Base-by-base conservation (phyloP, 495 filamentous ascomycete species). In the Collariella sp. region DNA sequence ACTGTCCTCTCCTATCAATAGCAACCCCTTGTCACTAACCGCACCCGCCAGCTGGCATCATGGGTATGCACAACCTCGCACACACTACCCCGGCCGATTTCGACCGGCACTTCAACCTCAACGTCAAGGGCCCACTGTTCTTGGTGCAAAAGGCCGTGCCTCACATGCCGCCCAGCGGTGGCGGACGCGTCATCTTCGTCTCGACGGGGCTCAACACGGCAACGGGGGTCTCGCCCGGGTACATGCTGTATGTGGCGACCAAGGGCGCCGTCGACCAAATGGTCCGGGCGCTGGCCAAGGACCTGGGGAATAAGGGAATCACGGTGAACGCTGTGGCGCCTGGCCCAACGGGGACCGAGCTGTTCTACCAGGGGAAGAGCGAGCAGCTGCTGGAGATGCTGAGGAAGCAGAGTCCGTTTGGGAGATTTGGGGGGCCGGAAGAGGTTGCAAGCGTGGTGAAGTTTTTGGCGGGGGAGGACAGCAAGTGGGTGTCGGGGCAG, bases 221-320 rank as follows among this genome's bases (percentile, higher is more conserved):
- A 7, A 73, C 70, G 0, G 68, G 57, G 1, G 71, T 87, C 10
- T 67, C 71, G n/a, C 80, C 83, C 2, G 62, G 65, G 2, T 86
- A 86, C 57, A 71, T 85, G 33, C 69, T 84, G 26, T 88, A 88
- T 61, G 67, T 68, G 29, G 68, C 77, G 0, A 80, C 77, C 50
- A 88, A 88, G 59, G 85, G 83, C 46, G 82, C 85, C 5, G 76
- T 88, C 42, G 82, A 88, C 62, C 83, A 87, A 62, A 82, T 88
- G 72, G 75, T 77, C 0, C 76, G 83, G 7, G 71, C 79, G 13
- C 63, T 86, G 40, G 72, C 79, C 41, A 87, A 87, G 64, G 83
- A 85, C 43, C 74, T 88, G 38, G 83, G 73, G 5, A 64, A 72
- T 9, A 79, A 78, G 52, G 76, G 76, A 0, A 83, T 88, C 55